Evolutionary conservation across 768 basidiomycete species (phyloP).

Genomic region (Mycena sanguinolenta): DNA sequence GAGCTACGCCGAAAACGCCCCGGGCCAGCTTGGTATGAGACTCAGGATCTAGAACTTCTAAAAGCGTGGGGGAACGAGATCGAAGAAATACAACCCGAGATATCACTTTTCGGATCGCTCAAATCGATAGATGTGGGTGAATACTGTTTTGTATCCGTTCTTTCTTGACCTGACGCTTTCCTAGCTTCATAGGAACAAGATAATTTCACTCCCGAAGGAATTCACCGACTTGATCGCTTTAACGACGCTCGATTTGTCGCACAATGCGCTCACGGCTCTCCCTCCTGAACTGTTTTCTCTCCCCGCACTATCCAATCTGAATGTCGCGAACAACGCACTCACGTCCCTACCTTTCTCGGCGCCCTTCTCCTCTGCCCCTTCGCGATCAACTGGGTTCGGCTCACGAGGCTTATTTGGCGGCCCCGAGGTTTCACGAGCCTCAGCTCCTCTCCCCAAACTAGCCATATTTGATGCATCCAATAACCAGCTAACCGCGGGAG

Average conservation of each 20-base stretch:
- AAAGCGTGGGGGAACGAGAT: constrained; percentile 89
- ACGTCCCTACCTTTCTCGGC: constrained; percentile 71
- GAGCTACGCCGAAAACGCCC: constrained; percentile 55
- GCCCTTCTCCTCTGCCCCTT: constrained; percentile 57
- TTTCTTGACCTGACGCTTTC: constrained; percentile 14
- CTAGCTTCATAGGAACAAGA: constrained; percentile 83
- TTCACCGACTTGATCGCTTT: constrained; percentile 79
- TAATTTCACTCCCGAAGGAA: constrained; percentile 70
- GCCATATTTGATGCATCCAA: constrained; percentile 73
- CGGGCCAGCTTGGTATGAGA: constrained; percentile 83
- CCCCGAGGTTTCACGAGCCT: constrained; percentile 72
- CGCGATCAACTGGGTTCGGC: constrained; percentile 44
- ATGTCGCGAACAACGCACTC: constrained; percentile 80
- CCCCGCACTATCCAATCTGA: constrained; percentile 74
- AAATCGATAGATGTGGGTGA: constrained; percentile 83
- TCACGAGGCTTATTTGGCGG: constrained; percentile 74
- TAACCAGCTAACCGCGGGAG: constrained; percentile 70
- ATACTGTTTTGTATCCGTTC: background rate
- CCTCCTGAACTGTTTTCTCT: constrained; percentile 77
- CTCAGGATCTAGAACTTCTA: constrained; percentile 80
- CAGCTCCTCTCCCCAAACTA: constrained; percentile 75
- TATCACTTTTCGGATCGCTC: constrained; percentile 86
- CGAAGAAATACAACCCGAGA: constrained; percentile 82
- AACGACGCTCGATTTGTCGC: constrained; percentile 78
- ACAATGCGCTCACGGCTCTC: constrained; percentile 74